phyloP scores from a whole-genome alignment of 2,329 filamentous ascomycete species.

The Cylindrodendrum hubeiense region DNA sequence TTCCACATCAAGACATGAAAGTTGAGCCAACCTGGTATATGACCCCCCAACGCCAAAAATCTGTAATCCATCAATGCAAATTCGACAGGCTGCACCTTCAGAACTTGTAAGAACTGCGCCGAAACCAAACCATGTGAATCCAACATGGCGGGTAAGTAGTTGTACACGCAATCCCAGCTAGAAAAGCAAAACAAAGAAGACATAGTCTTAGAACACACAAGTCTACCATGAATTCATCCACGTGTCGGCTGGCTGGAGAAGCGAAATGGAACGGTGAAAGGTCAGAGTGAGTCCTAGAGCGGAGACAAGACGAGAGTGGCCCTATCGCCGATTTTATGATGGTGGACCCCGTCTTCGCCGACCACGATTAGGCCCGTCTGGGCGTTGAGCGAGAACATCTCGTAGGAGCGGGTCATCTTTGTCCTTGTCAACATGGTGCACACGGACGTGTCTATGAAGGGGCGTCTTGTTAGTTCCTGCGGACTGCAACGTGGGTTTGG shows the following conservation, averaged over 20 bases:
- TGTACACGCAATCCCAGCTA: background rate
- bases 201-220: background rate
- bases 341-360: slow-evolving; percentile 75
- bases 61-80: slow-evolving; percentile 26
- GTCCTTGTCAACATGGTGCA: slow-evolving; percentile 90
- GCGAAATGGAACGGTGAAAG: background rate
- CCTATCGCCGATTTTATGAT: slow-evolving; percentile 29
- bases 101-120: background rate
- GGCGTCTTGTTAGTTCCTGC: slow-evolving; percentile 19
- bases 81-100: background rate
- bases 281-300: background rate
- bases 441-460: slow-evolving; percentile 81
- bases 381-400: slow-evolving; percentile 86
- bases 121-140: background rate
- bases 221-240: background rate
- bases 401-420: slow-evolving; percentile 87
- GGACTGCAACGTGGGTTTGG: background rate
- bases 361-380: slow-evolving; percentile 86
- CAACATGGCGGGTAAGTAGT: background rate
- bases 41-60: slow-evolving; percentile 37
- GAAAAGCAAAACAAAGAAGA: background rate
- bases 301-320: background rate
- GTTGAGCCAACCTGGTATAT: slow-evolving; percentile 43
- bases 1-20: slow-evolving; percentile 26
- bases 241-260: background rate